Conservation (phyloP, 176 grass and related monocot genomes). For the Metroxylon sagu region DNA sequence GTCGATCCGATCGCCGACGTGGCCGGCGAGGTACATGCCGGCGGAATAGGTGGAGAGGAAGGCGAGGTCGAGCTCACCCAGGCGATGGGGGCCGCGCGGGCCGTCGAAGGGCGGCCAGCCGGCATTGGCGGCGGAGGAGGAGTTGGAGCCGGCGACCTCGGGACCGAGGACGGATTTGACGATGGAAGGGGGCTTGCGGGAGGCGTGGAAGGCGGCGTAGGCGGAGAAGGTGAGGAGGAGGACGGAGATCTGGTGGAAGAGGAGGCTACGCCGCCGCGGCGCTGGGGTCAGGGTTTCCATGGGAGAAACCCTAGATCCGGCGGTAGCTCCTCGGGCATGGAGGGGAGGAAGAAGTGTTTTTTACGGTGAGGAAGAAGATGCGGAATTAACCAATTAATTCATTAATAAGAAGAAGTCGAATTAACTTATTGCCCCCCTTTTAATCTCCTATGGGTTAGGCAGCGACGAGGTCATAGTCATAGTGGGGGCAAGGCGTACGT, state of each 20-base stretch:
- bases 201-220: conserved; percentile 88
- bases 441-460: too few species aligned
- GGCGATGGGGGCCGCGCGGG: conserved; percentile 46
- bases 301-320: conserved; percentile 10
- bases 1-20: conserved; percentile 75
- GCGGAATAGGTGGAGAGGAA: conserved; percentile 67
- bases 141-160: background rate
- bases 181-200: conserved; percentile 96
- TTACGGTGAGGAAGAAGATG: too few species aligned
- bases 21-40: conserved; percentile 78
- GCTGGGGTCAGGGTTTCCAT: conserved; percentile 24
- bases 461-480: too few species aligned
- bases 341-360: background rate
- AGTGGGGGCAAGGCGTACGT: too few species aligned
- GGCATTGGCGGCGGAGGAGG: background rate
- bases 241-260: conserved; percentile 37
- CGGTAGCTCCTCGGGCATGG: background rate
- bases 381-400: too few species aligned
- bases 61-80: conserved; percentile 89
- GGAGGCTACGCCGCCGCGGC: conserved; percentile 14
- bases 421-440: too few species aligned
- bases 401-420: too few species aligned
- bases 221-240: conserved; percentile 72
- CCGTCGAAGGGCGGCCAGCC: conserved; percentile 66
- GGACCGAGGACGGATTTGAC: conserved; percentile 71